These are phyloP conservation scores for Pseudomassariella vexata DNA, from an alignment of 2,329 filamentous ascomycete species.

Conservation along the genomic window DNA sequence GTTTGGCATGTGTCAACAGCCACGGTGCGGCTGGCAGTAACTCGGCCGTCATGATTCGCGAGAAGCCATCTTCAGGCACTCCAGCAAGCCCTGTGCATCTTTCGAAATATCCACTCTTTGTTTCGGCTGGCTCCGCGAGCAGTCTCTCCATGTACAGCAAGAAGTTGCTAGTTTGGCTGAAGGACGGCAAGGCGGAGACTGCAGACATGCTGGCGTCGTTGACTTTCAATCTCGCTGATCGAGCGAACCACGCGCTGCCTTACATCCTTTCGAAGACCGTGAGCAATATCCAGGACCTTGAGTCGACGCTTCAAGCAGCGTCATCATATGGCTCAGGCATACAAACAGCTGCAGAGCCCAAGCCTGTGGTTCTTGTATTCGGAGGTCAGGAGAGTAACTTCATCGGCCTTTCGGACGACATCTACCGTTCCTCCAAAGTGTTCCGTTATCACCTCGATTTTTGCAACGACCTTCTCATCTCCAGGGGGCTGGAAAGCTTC, in stretches of 20 bases:
- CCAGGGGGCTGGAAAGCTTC: constrained; percentile 8
- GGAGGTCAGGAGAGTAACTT: constrained; percentile 1
- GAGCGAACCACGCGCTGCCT: constrained; percentile 2
- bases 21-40: constrained; percentile 15
- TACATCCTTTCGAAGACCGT: constrained; percentile 1
- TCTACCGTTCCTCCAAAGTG: neutral
- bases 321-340: neutral
- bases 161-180: constrained; percentile 1
- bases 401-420: neutral
- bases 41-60: constrained; percentile 8
- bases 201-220: neutral
- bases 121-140: neutral
- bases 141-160: constrained; percentile 1
- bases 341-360: neutral
- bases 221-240: constrained; percentile 3
- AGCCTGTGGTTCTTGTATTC: constrained; percentile 2
- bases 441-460: constrained; percentile 2
- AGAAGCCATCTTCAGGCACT: constrained; percentile 1
- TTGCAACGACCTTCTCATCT: neutral
- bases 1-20: constrained; percentile 8
- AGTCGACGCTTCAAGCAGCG: neutral
- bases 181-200: neutral
- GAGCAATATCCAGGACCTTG: neutral
- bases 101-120: neutral
- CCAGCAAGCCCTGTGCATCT: neutral